Conservation (phyloP, 345 rosid genomes). For the Eucalyptus coolabah region DNA sequence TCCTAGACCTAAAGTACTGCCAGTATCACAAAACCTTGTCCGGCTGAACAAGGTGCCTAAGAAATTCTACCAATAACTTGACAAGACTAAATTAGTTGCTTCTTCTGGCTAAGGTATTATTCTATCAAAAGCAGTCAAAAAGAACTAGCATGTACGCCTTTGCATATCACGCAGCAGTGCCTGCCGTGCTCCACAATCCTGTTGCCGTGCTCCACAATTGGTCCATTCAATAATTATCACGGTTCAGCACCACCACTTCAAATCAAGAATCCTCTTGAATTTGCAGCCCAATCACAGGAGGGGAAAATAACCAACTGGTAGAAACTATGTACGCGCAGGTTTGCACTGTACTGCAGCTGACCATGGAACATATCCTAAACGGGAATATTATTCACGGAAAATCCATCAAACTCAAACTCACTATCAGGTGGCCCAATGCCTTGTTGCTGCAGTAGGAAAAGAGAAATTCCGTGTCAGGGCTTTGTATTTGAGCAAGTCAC, state of each 20-base stretch:
- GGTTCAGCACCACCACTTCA: not conserved
- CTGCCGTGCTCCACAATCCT: not conserved
- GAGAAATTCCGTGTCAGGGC: not conserved
- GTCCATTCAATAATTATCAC: not conserved
- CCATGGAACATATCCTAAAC: slow-evolving; percentile 22
- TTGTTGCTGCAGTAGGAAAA: slow-evolving; percentile 45
- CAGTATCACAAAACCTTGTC: slow-evolving; percentile 6
- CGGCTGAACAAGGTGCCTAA: not conserved
- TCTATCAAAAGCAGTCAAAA: slow-evolving; percentile 34
- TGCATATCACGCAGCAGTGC: slow-evolving; percentile 21
- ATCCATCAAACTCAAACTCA: slow-evolving; percentile 80
- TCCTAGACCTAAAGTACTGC: slow-evolving; percentile 30
- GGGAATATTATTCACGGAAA: slow-evolving; percentile 53
- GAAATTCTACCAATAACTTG: slow-evolving; percentile 2
- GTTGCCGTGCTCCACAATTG: not conserved
- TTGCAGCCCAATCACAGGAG: not conserved
- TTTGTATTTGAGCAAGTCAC: not conserved
- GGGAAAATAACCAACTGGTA: not conserved
- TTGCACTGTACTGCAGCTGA: not conserved
- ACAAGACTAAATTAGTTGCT: slow-evolving; percentile 19
- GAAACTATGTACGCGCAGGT: slow-evolving; percentile 12
- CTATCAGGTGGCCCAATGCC: slow-evolving; percentile 37
- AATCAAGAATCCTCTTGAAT: not conserved
- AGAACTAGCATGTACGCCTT: slow-evolving; percentile 26
- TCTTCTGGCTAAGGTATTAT: slow-evolving; percentile 5